These are phyloP conservation scores for Pterula multifida DNA, from an alignment of 1,284 basidiomycete species.

Conservation along the genomic window DNA sequence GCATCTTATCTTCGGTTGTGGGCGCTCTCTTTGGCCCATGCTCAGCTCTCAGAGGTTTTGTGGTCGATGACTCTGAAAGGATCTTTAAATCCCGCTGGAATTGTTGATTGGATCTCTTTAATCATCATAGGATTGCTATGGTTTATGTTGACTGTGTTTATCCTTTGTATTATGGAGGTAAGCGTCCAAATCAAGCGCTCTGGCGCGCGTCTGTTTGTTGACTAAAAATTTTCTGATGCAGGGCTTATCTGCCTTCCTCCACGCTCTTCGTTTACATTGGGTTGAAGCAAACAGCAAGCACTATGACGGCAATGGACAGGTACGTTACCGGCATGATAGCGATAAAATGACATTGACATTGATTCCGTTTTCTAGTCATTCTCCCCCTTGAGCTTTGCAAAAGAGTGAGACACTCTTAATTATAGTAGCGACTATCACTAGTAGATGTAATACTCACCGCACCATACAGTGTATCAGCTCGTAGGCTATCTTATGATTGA, in stretches of 20 bases:
- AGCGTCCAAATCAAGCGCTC: slow-evolving; percentile 17
- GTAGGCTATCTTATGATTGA: too few species aligned
- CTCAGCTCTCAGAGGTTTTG: slow-evolving; percentile 92
- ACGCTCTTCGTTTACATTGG: slow-evolving; percentile 96
- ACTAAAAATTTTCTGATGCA: slow-evolving; percentile 17
- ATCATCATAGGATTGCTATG: slow-evolving; percentile 66
- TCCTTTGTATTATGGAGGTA: slow-evolving; percentile 92
- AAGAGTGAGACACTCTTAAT: slow-evolving; percentile 4
- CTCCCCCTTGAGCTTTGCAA: slow-evolving; percentile 53
- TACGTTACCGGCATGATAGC: slow-evolving; percentile 26
- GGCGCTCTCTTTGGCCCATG: slow-evolving; percentile 96
- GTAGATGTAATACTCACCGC: too few species aligned
- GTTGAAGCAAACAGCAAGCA: slow-evolving; percentile 97
- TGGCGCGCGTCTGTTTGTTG: slow-evolving; percentile 6
- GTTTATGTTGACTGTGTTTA: slow-evolving; percentile 68
- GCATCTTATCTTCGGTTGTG: slow-evolving; percentile 98
- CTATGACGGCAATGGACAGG: slow-evolving; percentile 84
- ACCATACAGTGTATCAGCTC: too few species aligned
- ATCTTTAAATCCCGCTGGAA: slow-evolving; percentile 42
- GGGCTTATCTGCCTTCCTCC: slow-evolving; percentile 91
- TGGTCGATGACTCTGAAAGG: slow-evolving; percentile 75
- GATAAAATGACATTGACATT: slow-evolving; percentile 19
- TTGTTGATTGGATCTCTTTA: slow-evolving; percentile 50
- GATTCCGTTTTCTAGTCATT: slow-evolving; percentile 39
- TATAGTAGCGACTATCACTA: slow-evolving; percentile 33